These are phyloP conservation scores for Podaxis sp. DNA, from an alignment of 768 basidiomycete species.

Conservation along the genomic window DNA sequence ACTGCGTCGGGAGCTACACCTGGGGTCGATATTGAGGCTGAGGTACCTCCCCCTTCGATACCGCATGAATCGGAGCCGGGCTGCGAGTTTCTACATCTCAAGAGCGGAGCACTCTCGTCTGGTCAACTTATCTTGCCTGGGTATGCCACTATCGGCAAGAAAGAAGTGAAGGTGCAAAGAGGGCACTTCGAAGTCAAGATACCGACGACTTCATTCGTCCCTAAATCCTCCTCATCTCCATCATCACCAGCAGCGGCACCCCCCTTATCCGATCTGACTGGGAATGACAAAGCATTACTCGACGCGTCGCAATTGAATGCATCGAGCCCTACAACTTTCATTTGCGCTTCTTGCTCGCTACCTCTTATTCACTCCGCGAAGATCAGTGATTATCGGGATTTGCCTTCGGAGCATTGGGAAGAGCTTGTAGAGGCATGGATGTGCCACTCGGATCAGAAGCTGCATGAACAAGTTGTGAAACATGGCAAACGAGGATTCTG, in stretches of 20 bases:
- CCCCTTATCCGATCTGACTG: slow-evolving; percentile 19
- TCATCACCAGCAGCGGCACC: slow-evolving; percentile 19
- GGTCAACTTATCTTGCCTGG: slow-evolving; percentile 57
- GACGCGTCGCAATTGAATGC: slow-evolving; percentile 66
- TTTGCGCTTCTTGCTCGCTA: slow-evolving; percentile 78
- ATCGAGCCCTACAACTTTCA: slow-evolving; percentile 61
- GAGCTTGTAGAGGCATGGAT: slow-evolving; percentile 98
- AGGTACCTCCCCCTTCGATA: slow-evolving; percentile 54
- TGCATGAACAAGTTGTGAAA: slow-evolving; percentile 67
- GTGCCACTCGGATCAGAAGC: slow-evolving; percentile 89
- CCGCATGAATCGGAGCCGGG: slow-evolving; percentile 40
- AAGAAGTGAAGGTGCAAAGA: slow-evolving; percentile 54
- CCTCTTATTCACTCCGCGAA: slow-evolving; percentile 63
- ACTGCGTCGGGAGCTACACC: slow-evolving; percentile 50
- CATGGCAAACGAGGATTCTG: slow-evolving; percentile 70
- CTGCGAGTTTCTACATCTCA: slow-evolving; percentile 58
- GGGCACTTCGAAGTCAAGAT: slow-evolving; percentile 77
- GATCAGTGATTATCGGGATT: slow-evolving; percentile 65
- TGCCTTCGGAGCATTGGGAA: slow-evolving; percentile 97
- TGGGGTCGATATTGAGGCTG: slow-evolving; percentile 60
- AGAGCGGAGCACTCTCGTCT: slow-evolving; percentile 57
- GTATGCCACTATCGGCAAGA: slow-evolving; percentile 57
- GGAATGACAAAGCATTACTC: slow-evolving; percentile 44
- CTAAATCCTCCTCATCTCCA: background rate
- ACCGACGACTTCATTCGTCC: slow-evolving; percentile 24